These are phyloP conservation scores for Cymbopogon flexuosus DNA, from an alignment of 202 grass and related monocot species.

Conservation along the genomic window DNA sequence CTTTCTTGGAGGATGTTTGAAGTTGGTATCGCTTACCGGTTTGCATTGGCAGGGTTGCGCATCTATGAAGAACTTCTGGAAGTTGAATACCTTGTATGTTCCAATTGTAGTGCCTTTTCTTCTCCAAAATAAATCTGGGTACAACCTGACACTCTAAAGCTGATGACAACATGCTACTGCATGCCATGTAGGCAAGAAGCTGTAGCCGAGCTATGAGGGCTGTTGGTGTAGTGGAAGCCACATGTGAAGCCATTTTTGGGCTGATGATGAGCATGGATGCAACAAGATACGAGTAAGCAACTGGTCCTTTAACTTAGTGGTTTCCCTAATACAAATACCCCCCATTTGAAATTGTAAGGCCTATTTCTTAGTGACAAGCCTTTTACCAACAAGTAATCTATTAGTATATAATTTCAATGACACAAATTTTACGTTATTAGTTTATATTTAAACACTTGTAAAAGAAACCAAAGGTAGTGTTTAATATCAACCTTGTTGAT, in stretches of 20 bases:
- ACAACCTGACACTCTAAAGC: slow-evolving; percentile 26
- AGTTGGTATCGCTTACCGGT: slow-evolving; percentile 7
- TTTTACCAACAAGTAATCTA: neutral
- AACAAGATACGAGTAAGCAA: slow-evolving; percentile 75
- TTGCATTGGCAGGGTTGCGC: slow-evolving; percentile 61
- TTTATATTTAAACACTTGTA: neutral
- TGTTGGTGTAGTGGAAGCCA: slow-evolving; percentile 89
- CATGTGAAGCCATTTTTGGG: slow-evolving; percentile 85
- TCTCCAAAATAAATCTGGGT: neutral
- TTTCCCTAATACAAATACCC: slow-evolving; percentile 1
- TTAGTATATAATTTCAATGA: neutral
- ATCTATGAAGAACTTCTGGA: slow-evolving; percentile 89
- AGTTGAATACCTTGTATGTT: slow-evolving; percentile 85
- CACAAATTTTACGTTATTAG: neutral
- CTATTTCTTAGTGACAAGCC: neutral
- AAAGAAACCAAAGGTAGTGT: neutral
- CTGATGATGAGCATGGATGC: slow-evolving; percentile 94
- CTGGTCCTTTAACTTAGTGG: neutral
- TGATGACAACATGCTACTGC: neutral
- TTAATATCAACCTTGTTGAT: slow-evolving; percentile 8
- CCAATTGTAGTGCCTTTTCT: neutral
- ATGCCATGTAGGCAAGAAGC: slow-evolving; percentile 76
- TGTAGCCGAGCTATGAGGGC: slow-evolving; percentile 85
- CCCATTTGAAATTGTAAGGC: neutral
- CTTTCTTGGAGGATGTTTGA: slow-evolving; percentile 12